Base-by-base conservation (phyloP, 164 flowering plant species). In the Magnolia officinalis region DNA sequence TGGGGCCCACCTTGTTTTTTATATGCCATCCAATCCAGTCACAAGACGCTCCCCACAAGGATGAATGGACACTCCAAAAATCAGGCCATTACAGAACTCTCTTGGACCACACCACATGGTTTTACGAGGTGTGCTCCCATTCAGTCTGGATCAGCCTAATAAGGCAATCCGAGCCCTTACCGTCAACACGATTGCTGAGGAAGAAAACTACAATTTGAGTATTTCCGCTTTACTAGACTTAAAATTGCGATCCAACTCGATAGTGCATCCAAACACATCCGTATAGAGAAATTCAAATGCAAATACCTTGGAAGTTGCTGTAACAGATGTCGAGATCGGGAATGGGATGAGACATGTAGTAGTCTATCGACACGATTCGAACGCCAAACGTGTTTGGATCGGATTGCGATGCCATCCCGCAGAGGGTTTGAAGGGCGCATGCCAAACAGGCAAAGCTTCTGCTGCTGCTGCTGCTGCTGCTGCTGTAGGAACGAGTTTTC, bases 281-380 rank as follows among this genome's bases (percentile, higher is more conserved):
- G 61, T 55, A 11, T 16, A 11, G 4, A 11, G 61, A 16, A 3
- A 11, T 52, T 52, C 16, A 55, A 55, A 55, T 55, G 13, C 45
- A 37, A 50, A 9, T 77, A 93, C 98, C 98, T 70, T 90, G 98
- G 67, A 93, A 93, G 80, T 80, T 82, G 74, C 95, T 90, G 86
- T 90, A 90, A 70, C 85, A 88, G 65, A 92, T 78, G 73, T 90
- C 98, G 58, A 85, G 49, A 79, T 80, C 91, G 1, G 93, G 86
- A 16, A 91, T 82, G 5, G 96, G 98, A 70, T 91, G 88, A 6
- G 94, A 81, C 89, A 88, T 89, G 84, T 92, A 88, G 74, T 90
- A 85, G 52, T 93, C 98, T 75, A 93, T 85, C 14, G 90, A 88
- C 13, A 93, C 95, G 73, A 93, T 89, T 69, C 96, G 90, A 21